These are phyloP conservation scores for Hevea brasiliensis DNA, from an alignment of 345 rosid species.

Conservation along the genomic window DNA sequence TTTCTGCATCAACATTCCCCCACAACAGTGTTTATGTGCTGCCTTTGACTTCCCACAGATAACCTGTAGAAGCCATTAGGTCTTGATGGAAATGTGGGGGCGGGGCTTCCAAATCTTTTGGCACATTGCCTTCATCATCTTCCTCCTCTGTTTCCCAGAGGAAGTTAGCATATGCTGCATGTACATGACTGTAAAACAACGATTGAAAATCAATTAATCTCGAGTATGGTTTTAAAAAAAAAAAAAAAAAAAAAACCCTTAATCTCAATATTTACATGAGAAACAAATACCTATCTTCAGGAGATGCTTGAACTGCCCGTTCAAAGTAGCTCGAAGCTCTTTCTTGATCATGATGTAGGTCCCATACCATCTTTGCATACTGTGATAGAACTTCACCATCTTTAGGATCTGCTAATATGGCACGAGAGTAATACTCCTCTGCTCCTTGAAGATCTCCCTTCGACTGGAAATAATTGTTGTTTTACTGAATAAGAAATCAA, in stretches of 20 bases:
- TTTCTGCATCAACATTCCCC: too few relatives aligned
- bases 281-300: slow-evolving; percentile 41
- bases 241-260: too few relatives aligned
- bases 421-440: slow-evolving; percentile 51
- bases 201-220: background rate
- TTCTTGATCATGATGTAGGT: slow-evolving; percentile 40
- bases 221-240: too few relatives aligned
- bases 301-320: slow-evolving; percentile 51
- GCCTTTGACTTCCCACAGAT: too few relatives aligned
- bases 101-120: slow-evolving; percentile 1
- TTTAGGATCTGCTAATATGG: slow-evolving; percentile 51
- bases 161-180: slow-evolving; percentile 64
- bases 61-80: slow-evolving; percentile 16
- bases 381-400: slow-evolving; percentile 55
- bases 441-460: slow-evolving; percentile 46
- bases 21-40: too few relatives aligned
- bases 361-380: slow-evolving; percentile 52
- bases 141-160: slow-evolving; percentile 59
- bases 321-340: slow-evolving; percentile 49
- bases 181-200: slow-evolving; percentile 48
- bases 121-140: slow-evolving; percentile 22
- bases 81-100: slow-evolving; percentile 14
- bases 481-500: background rate
- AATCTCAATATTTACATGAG: background rate
- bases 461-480: slow-evolving; percentile 30